Conservation (phyloP, 352 stramenopile genomes). For the Pythium volutum region DNA sequence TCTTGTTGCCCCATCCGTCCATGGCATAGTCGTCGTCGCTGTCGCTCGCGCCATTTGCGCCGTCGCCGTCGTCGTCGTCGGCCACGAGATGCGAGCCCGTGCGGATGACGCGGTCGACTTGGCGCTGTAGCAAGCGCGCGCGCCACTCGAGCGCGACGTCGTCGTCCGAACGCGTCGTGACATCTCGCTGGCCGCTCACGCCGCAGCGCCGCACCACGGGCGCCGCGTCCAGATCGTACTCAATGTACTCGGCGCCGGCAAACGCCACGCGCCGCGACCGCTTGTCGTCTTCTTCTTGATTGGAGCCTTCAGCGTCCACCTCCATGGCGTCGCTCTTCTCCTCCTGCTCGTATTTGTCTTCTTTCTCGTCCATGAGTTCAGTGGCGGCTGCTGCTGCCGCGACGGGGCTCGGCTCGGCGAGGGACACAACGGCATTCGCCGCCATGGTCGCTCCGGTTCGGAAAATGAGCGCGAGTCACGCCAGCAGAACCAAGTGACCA, state of each 20-base stretch:
- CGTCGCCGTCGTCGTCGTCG: neutral
- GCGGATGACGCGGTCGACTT: neutral
- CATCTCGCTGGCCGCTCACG: neutral
- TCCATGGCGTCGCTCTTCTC: neutral
- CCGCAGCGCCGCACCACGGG: conserved; percentile 41
- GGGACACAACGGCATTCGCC: neutral
- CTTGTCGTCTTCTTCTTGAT: neutral
- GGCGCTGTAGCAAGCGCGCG: conserved; percentile 24
- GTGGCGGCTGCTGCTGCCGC: neutral
- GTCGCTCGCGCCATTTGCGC: neutral
- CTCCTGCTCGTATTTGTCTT: too few relatives aligned
- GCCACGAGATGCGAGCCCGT: neutral
- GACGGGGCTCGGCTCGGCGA: neutral
- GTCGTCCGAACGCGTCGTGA: neutral
- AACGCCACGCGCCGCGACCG: conserved; percentile 41
- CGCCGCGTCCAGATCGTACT: conserved; percentile 47
- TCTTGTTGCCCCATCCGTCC: neutral
- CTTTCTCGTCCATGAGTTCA: neutral
- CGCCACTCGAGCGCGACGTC: conserved; percentile 40
- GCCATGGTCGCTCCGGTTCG: neutral
- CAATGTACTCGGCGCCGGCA: conserved; percentile 50
- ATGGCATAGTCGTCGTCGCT: neutral
- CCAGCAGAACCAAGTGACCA: neutral
- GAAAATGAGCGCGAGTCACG: neutral
- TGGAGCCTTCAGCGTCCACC: neutral